Base-by-base conservation (phyloP, 1,284 basidiomycete genomes). In the Malassezia arunalokei region DNA sequence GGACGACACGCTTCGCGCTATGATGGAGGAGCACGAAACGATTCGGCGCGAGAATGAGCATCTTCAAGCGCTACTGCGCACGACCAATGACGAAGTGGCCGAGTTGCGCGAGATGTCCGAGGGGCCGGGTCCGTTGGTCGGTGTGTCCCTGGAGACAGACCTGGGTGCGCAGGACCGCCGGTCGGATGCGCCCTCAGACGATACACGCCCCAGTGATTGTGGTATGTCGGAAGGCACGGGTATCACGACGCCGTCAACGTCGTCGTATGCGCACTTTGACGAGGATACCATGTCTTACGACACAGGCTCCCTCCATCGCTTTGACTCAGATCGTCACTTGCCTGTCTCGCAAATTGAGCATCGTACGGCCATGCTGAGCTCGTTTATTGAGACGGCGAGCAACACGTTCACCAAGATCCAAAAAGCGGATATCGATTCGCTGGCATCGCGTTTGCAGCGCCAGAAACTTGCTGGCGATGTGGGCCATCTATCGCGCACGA, bases 401-500 rank as follows among this genome's bases (percentile, higher is more conserved):
- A 77, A 79, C 27, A 75, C 94, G 9, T 77, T 87, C 46, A 79
- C 77, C 48, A 81, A 84, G 15, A 78, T 95, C 58, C 76, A 79
- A 14, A 82, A 85, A 59, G 84, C 90, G 1, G 91, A 98, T 63
- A 83, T 91, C 1, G 78, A 85, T 28, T 90, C 88, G 0, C 78
- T 98, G 37, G 86, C 86, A 40, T 85, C 85, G 54, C 82, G 92
- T 12, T 78, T 98, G 40, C 92, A 90, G 74, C 83, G 89, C 42
- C 92, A 96, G 62, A 82, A 91, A 65, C 78, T 96, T 2, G 75
- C 86, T 3, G 84, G 83, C 39, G 91, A 96, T 64, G 80, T 96
- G 15, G 81, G 82, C 12, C 87, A 95, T 66, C 78, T 96, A 14
- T 91, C 90, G 0, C 82, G 84, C 37, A 82, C 81, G 17, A 95